Percentiles rank a stretch among this genome's conserved stretches.
Evolutionary conservation across 1,284 basidiomycete genomes (phyloP).

Genomic region (Cryptococcus sp.): DNA sequence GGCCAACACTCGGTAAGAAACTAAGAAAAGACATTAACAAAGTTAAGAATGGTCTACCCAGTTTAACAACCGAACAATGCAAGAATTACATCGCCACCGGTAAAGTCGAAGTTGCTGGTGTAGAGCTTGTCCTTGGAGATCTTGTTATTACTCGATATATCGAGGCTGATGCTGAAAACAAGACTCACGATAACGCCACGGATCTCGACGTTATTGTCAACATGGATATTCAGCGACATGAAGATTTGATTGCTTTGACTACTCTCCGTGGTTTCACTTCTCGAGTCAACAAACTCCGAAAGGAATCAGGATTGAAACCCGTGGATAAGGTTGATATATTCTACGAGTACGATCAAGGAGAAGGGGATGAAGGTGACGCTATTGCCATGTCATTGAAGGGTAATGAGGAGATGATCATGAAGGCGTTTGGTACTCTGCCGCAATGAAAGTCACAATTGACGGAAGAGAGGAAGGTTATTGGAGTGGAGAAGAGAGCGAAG

Average conservation of each 20-base stretch:
- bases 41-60: constrained; percentile 82
- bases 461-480: constrained; percentile 69
- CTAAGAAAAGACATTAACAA: constrained; percentile 87
- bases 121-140: constrained; percentile 83
- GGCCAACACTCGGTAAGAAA: constrained; percentile 90
- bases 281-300: constrained; percentile 91
- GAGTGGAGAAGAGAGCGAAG: constrained; percentile 58
- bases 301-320: constrained; percentile 89
- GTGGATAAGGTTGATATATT: constrained; percentile 91
- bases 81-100: constrained; percentile 73
- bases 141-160: constrained; percentile 86
- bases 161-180: constrained; percentile 54
- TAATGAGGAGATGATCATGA: constrained; percentile 63
- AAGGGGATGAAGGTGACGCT: constrained; percentile 53
- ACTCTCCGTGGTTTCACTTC: constrained; percentile 87
- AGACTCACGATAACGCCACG: constrained; percentile 70
- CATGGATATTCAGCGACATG: constrained; percentile 80
- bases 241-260: constrained; percentile 83
- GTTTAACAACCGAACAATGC: constrained; percentile 74
- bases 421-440: constrained; percentile 71
- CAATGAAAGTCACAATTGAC: constrained; percentile 57
- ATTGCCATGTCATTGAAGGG: constrained; percentile 68
- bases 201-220: constrained; percentile 93
- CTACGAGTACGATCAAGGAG: constrained; percentile 72
- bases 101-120: constrained; percentile 80